Evolutionary conservation across 2,329 filamentous ascomycete species (phyloP), one percentile per base, ranked within the genome.

Genomic region (Alternaria sp.): DNA sequence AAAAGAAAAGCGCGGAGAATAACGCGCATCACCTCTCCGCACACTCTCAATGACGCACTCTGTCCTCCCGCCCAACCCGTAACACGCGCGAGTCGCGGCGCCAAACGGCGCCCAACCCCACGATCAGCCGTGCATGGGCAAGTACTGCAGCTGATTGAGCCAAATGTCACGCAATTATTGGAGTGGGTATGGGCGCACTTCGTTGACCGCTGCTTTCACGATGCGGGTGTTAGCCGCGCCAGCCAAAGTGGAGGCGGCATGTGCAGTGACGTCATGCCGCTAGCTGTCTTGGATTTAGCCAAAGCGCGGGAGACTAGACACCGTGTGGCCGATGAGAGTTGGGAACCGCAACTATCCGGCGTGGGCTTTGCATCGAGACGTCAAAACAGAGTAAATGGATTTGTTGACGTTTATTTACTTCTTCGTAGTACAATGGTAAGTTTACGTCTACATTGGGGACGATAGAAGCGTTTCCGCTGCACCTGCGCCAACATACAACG

Each of bases 1-100:
- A 34, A 36, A 53, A 52, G 48, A 50, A 55, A 53, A 51, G 49
- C 10, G 39, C 14, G 44, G 28, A 45, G 11, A 56, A 41, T 56
- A 56, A 51, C 54, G 44, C 31, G 23, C 36, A 49, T 29, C 11
- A 39, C 41, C 48, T 49, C 61, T 55, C 37, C 40, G 52, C 42
- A 24, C 37, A 28, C 37, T 59, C 54, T 50, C 51, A 53, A 70
- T 68, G 67, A 68, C 67, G 64, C 64, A 67, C 50, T 51, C 54
- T 54, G 46, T 53, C 44, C 21, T 48, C 40, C 34, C 39, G 42
- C 53, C 23, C 37, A 46, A 42, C 55, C 29, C 49, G 50, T 17
- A 45, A 49, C 55, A 33, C 42, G 21, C 42, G 41, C 48, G 51
- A 51, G 60, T 56, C 54, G 44, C 44, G 51, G 57, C 61, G 48